phyloP scores from a whole-genome alignment of 1,139 yeast species.

The Saccharomyces hybrid region DNA sequence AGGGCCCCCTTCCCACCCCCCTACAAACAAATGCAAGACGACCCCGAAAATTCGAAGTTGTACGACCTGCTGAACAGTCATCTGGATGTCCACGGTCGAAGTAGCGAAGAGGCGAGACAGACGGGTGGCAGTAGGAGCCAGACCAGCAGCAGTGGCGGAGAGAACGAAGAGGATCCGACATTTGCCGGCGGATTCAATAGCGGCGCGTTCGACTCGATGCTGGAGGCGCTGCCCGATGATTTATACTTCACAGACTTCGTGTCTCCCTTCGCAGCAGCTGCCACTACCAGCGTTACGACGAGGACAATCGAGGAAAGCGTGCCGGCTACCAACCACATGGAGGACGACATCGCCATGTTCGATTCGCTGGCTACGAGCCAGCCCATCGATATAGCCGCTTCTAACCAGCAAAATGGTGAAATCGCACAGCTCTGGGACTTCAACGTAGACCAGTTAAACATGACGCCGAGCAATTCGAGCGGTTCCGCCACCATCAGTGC shows the following conservation, averaged over 20 bases:
- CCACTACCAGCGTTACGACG: neutral
- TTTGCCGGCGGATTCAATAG: neutral
- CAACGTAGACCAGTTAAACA: constrained; percentile 29
- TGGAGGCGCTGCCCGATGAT: constrained; percentile 31
- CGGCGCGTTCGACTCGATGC: constrained; percentile 28
- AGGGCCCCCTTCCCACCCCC: neutral
- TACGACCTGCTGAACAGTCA: neutral
- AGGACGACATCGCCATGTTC: neutral
- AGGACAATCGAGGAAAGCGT: neutral
- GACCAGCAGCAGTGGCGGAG: neutral
- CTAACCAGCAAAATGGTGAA: constrained; percentile 32
- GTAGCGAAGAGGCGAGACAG: neutral
- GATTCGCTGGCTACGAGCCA: constrained; percentile 1
- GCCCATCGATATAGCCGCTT: constrained; percentile 7
- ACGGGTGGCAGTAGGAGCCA: neutral
- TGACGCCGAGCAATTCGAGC: constrained; percentile 31
- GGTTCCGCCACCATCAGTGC: constrained; percentile 33
- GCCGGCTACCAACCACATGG: neutral
- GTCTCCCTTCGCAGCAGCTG: constrained; percentile 3
- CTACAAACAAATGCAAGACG: neutral
- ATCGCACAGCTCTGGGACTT: constrained; percentile 33
- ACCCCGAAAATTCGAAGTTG: neutral
- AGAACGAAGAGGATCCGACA: neutral
- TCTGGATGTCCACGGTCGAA: neutral
- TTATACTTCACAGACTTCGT: constrained; percentile 12